Evolutionary conservation across 306 rosid species (phyloP).

Genomic region (Castanea sativa): DNA sequence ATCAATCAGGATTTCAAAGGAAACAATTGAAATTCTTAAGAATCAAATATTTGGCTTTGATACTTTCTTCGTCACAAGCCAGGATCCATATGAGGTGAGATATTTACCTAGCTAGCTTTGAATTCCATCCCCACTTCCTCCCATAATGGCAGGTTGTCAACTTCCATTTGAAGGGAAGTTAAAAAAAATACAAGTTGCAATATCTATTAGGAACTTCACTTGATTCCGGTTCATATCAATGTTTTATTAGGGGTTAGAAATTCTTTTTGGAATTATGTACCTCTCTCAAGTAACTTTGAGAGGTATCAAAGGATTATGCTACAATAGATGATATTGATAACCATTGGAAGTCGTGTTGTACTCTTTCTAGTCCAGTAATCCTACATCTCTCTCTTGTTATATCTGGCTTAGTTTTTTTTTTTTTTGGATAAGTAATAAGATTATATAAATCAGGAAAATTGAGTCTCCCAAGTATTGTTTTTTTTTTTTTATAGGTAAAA

Average conservation of each 20-base stretch:
- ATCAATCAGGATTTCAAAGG: conserved; percentile 72
- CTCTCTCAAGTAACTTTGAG: neutral
- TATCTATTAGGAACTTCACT: neutral
- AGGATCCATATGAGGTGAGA: conserved; percentile 94
- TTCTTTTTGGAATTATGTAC: neutral
- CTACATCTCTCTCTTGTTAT: neutral
- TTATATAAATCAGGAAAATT: too few species aligned
- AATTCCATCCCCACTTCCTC: conserved; percentile 12
- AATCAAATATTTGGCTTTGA: conserved; percentile 93
- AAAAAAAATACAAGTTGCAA: neutral
- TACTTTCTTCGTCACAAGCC: conserved; percentile 86
- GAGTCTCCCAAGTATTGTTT: too few species aligned
- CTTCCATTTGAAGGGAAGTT: neutral
- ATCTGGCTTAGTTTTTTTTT: neutral
- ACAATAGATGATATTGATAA: neutral
- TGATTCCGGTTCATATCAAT: neutral
- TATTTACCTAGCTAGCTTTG: neutral
- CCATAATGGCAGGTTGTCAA: neutral
- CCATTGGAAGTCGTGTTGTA: neutral
- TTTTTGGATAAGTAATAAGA: too few species aligned
- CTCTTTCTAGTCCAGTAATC: neutral
- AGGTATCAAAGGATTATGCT: neutral
- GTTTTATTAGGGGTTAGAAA: neutral
- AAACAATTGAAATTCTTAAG: conserved; percentile 74
- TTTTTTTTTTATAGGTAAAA: too few species aligned